Evolutionary conservation across 2,329 filamentous ascomycete species (phyloP).

Genomic region (Neopestalotiopsis clavispora): DNA sequence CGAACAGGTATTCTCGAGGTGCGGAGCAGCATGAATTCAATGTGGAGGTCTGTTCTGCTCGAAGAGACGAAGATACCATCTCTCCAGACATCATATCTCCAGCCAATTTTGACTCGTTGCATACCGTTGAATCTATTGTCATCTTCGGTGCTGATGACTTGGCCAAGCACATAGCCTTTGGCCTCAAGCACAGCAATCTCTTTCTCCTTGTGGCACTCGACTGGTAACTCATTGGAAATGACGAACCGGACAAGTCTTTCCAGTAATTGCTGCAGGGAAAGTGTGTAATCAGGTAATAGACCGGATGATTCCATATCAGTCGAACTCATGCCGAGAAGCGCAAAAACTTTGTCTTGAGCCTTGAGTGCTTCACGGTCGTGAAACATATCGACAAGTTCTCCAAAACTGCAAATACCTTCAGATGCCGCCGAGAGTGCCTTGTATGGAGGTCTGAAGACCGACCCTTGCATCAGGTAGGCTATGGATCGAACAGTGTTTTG

Average conservation of each 20-base stretch:
- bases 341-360: conserved; percentile 27
- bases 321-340: conserved; percentile 22
- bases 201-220: neutral
- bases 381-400: conserved; percentile 23
- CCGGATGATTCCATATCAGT: neutral
- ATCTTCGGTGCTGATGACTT: neutral
- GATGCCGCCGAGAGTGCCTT: neutral
- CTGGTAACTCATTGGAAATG: neutral
- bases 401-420: conserved; percentile 19
- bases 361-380: conserved; percentile 24
- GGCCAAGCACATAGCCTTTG: neutral
- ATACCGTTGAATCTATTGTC: neutral
- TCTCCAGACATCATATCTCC: neutral
- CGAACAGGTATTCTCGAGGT: neutral
- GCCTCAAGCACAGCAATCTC: neutral
- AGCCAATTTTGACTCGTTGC: neutral
- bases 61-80: neutral
- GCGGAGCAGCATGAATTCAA: neutral
- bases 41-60: neutral
- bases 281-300: neutral
- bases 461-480: conserved; percentile 22
- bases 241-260: neutral
- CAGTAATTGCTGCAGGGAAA: neutral
- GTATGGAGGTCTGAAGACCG: conserved; percentile 9
- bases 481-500: conserved; percentile 2